These are phyloP conservation scores for Tremellales sp. DNA, from an alignment of 1,284 basidiomycete genomes.

Conservation along the genomic window DNA sequence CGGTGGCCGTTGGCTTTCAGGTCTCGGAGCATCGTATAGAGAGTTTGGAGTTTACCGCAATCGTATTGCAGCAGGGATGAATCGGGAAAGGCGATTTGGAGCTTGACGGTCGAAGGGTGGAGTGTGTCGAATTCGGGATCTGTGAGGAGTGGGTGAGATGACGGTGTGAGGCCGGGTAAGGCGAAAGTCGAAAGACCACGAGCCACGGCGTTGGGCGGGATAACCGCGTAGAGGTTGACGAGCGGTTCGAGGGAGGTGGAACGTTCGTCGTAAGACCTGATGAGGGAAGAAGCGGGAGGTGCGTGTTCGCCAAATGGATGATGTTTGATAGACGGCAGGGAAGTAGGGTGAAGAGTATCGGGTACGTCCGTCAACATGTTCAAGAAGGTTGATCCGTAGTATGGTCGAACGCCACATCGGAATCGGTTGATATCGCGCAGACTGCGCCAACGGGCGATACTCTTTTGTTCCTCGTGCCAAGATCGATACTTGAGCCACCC, in stretches of 20 bases:
- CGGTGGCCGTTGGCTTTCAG: slow-evolving; percentile 84
- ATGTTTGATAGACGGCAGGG: slow-evolving; percentile 45
- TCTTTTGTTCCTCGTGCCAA: slow-evolving; percentile 57
- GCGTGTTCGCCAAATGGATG: slow-evolving; percentile 48
- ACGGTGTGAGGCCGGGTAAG: slow-evolving; percentile 35
- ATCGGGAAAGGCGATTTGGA: slow-evolving; percentile 93
- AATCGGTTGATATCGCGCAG: slow-evolving; percentile 69
- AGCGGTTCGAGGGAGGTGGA: slow-evolving; percentile 56
- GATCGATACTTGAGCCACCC: slow-evolving; percentile 64
- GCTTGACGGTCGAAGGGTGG: slow-evolving; percentile 72
- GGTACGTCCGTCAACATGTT: slow-evolving; percentile 48
- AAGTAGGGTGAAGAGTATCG: slow-evolving; percentile 59
- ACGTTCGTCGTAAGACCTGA: slow-evolving; percentile 65
- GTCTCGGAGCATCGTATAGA: slow-evolving; percentile 72
- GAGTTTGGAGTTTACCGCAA: slow-evolving; percentile 89
- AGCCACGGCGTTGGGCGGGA: slow-evolving; percentile 75
- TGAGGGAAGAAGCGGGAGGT: slow-evolving; percentile 45
- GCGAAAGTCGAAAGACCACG: slow-evolving; percentile 60
- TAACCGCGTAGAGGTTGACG: slow-evolving; percentile 75
- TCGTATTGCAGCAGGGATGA: slow-evolving; percentile 88
- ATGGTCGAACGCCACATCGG: slow-evolving; percentile 62
- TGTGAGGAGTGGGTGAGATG: slow-evolving; percentile 36
- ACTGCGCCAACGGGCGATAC: slow-evolving; percentile 63
- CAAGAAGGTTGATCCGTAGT: slow-evolving; percentile 65
- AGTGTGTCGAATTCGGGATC: slow-evolving; percentile 58